Percentiles rank a stretch among this genome's conserved stretches.
Conservation (phyloP, 371 early-diverging fungal species). For the Mucor mucedo region DNA sequence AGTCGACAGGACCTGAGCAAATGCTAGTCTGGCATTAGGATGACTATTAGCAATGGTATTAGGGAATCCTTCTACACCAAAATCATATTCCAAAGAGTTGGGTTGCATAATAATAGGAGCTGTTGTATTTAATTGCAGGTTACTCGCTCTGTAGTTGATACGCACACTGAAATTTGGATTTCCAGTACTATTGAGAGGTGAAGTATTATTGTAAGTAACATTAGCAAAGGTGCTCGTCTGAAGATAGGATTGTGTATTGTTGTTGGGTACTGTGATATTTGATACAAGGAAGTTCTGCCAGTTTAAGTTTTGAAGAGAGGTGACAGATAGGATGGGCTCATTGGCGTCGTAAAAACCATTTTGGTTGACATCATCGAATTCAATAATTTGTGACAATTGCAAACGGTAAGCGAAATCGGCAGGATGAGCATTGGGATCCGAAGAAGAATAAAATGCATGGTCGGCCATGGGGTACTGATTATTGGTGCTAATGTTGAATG, state of each 20-base stretch:
- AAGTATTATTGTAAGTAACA: constrained; percentile 31
- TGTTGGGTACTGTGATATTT: constrained; percentile 40
- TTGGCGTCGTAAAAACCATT: constrained; percentile 48
- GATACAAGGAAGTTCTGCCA: constrained; percentile 45
- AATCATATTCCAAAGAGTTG: constrained; percentile 48
- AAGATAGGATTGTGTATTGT: constrained; percentile 32
- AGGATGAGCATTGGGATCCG: constrained; percentile 38
- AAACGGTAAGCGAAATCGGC: constrained; percentile 49
- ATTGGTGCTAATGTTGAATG: constrained; percentile 40
- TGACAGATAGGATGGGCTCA: constrained; percentile 35
- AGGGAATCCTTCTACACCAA: constrained; percentile 36
- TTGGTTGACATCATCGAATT: constrained; percentile 50
- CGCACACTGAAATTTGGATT: constrained; percentile 27
- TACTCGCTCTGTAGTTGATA: constrained; percentile 40
- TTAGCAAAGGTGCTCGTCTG: constrained; percentile 38
- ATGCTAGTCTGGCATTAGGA: constrained; percentile 29
- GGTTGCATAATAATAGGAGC: constrained; percentile 46
- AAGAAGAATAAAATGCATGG: constrained; percentile 45
- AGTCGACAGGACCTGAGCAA: constrained; percentile 36
- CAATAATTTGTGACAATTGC: constrained; percentile 41
- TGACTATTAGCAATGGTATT: constrained; percentile 5
- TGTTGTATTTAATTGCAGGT: constrained; percentile 49
- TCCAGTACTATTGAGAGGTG: neutral
- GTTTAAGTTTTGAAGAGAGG: constrained; percentile 30
- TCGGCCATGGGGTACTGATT: constrained; percentile 41